phyloP scores from a whole-genome alignment of 306 rosid genomes.

The Prunus padus region DNA sequence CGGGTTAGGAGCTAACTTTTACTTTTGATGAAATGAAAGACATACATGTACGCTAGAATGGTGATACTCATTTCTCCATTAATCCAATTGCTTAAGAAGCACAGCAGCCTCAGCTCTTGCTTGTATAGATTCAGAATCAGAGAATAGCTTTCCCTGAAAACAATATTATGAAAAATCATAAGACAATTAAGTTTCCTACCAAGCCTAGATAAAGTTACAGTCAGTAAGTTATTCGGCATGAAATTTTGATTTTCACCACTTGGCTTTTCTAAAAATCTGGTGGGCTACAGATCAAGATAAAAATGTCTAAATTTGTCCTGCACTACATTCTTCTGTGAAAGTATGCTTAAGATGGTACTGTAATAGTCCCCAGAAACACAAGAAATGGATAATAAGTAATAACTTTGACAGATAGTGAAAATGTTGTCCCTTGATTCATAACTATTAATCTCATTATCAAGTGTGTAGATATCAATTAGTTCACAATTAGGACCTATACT shows the following conservation, averaged over 20 bases:
- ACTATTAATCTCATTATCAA: neutral
- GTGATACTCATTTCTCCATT: too few relatives aligned
- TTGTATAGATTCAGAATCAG: constrained; percentile 90
- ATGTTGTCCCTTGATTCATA: neutral
- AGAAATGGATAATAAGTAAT: neutral
- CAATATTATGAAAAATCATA: constrained; percentile 32
- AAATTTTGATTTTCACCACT: neutral
- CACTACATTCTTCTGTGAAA: neutral
- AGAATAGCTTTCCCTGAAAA: constrained; percentile 77
- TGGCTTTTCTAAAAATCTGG: neutral
- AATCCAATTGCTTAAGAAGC: constrained; percentile 90
- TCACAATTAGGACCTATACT: too few relatives aligned
- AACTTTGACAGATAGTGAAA: neutral
- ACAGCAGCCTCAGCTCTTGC: constrained; percentile 94
- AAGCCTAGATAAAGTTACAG: neutral
- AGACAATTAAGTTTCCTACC: neutral
- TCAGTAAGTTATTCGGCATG: neutral
- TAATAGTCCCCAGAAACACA: neutral
- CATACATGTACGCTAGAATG: too few relatives aligned
- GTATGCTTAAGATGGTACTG: too few relatives aligned
- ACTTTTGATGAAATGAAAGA: too few relatives aligned
- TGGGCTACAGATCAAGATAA: neutral
- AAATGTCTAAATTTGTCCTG: constrained; percentile 4
- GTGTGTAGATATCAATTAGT: too few relatives aligned
- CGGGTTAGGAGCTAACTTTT: too few relatives aligned